Conservation (phyloP, 2,329 filamentous ascomycete genomes). For the Colletotrichum sojae region DNA sequence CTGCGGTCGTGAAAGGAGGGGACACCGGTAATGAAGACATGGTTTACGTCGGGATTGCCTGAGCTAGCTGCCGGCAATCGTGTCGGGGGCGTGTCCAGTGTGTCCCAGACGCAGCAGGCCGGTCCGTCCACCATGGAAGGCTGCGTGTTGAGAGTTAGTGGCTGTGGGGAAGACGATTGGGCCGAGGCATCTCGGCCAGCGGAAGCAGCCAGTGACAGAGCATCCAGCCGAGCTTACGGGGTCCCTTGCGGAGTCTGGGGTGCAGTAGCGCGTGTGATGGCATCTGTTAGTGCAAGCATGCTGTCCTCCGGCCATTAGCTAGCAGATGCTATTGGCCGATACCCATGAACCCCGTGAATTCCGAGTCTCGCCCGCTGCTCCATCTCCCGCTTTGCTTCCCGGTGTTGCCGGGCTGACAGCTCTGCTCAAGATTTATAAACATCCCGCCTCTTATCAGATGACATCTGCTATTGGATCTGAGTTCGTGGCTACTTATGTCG, state of each 20-base stretch:
- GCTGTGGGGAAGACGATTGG: constrained; percentile 37
- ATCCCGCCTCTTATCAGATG: constrained; percentile 7
- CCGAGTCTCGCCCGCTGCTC: not conserved
- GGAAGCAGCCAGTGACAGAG: constrained; percentile 15
- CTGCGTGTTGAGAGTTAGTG: not conserved
- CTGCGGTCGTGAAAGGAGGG: constrained; percentile 11
- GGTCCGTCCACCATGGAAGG: not conserved
- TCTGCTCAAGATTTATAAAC: not conserved
- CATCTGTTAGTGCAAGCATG: not conserved
- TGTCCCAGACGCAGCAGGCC: constrained; percentile 17
- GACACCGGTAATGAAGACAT: constrained; percentile 33
- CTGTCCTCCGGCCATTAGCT: too few relatives aligned
- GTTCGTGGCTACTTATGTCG: not conserved
- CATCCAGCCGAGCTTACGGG: constrained; percentile 14
- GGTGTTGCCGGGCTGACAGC: not conserved
- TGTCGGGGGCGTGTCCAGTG: constrained; percentile 29
- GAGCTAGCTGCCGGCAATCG: constrained; percentile 34
- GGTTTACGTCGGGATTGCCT: constrained; percentile 32
- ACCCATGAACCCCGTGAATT: not conserved
- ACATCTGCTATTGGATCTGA: constrained; percentile 15
- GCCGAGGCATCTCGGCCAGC: constrained; percentile 39
- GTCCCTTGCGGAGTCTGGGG: constrained; percentile 27
- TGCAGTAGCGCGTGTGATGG: constrained; percentile 29
- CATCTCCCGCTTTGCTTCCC: constrained; percentile 11
- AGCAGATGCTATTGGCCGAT: not conserved